Percentiles rank a stretch among this genome's conserved stretches.
These are phyloP conservation scores for Nicotiana otophora DNA, from an alignment of 257 asterid species.

Conservation along the genomic window DNA sequence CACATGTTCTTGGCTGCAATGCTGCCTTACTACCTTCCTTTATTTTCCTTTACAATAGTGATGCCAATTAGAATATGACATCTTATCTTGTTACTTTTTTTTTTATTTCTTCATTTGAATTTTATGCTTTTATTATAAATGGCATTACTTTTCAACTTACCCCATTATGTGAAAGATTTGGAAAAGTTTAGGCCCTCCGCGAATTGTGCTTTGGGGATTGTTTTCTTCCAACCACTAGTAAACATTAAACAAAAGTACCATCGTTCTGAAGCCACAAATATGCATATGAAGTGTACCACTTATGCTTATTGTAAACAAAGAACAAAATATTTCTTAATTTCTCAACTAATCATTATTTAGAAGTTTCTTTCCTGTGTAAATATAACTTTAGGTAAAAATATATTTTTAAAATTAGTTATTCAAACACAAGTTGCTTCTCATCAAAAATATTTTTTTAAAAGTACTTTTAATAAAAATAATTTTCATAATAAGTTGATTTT, in stretches of 20 bases:
- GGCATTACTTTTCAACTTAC: background rate
- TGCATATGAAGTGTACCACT: background rate
- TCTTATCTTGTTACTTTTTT: background rate
- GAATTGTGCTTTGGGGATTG: background rate
- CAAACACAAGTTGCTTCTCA: too few species aligned
- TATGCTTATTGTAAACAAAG: background rate
- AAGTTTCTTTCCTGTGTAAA: background rate
- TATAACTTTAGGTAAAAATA: too few species aligned
- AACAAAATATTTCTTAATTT: background rate
- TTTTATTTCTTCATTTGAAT: background rate
- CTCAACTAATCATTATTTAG: background rate
- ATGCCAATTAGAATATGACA: background rate
- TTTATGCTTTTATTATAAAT: background rate
- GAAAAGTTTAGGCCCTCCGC: background rate
- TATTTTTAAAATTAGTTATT: too few species aligned
- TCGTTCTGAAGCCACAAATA: background rate
- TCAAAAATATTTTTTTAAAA: too few species aligned
- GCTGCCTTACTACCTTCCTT: background rate
- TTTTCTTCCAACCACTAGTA: background rate
- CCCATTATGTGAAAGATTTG: background rate
- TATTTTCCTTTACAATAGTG: background rate
- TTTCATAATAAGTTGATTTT: too few species aligned
- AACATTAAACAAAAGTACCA: background rate
- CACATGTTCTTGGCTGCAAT: conserved; percentile 19
- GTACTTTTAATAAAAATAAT: too few species aligned